A percentile compares a stretch with the other conserved stretches of the same genome.
phyloP scores from a whole-genome alignment of 371 early-diverging fungal genomes.

The Mucor circinelloides region DNA sequence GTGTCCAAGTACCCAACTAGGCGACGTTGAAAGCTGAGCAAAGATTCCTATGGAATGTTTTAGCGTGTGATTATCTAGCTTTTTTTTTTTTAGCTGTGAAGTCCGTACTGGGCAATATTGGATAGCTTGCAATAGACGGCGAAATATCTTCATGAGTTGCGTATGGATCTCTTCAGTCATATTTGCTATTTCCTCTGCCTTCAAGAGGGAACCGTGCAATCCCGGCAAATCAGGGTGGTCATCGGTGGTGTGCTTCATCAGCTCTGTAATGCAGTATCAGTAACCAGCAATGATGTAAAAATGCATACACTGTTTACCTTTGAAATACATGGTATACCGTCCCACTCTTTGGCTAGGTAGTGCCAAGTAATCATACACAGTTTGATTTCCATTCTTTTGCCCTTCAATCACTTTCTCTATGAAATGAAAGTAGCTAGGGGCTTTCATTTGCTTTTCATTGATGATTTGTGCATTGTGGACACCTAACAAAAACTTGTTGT shows the following conservation, averaged over 20 bases:
- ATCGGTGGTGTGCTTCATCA: slow-evolving; percentile 34
- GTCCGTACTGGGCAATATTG: slow-evolving; percentile 27
- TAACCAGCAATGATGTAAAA: not conserved
- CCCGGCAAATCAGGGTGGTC: slow-evolving; percentile 34
- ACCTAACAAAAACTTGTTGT: slow-evolving; percentile 26
- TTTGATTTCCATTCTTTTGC: slow-evolving; percentile 20
- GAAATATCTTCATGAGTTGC: slow-evolving; percentile 38
- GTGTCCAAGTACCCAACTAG: slow-evolving; percentile 37
- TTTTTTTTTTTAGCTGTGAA: not conserved
- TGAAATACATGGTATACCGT: slow-evolving; percentile 47
- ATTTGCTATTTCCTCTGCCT: slow-evolving; percentile 38
- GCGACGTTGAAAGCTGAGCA: slow-evolving; percentile 32
- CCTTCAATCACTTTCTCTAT: slow-evolving; percentile 15
- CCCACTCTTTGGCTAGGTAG: slow-evolving; percentile 45
- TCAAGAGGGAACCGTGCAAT: slow-evolving; percentile 30
- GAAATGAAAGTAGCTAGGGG: slow-evolving; percentile 12
- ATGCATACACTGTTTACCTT: slow-evolving; percentile 26
- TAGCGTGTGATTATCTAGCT: not conserved
- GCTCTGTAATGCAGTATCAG: slow-evolving; percentile 18
- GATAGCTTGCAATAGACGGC: slow-evolving; percentile 19
- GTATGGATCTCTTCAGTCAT: slow-evolving; percentile 47
- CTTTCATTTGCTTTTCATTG: slow-evolving; percentile 26
- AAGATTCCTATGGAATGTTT: slow-evolving; percentile 26
- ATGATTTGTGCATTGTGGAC: slow-evolving; percentile 20
- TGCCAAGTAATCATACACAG: slow-evolving; percentile 26